Conservation (phyloP, 2,329 filamentous ascomycete species). For the Trichoderma cornu-damae region DNA sequence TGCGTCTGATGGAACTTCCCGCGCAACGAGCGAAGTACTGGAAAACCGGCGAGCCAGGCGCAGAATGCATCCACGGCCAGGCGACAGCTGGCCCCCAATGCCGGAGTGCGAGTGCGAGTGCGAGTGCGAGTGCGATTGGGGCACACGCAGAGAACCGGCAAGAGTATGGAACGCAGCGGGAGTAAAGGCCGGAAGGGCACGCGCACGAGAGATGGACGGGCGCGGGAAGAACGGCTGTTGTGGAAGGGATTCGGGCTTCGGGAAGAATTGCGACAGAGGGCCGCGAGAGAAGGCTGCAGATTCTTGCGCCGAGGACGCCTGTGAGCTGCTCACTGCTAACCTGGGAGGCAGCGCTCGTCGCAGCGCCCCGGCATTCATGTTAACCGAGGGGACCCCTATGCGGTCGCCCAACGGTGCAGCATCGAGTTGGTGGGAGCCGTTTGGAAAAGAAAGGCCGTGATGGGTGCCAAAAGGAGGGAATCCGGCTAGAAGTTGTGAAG, state of each 20-base stretch:
- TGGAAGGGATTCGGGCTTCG: not conserved
- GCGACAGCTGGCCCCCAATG: not conserved
- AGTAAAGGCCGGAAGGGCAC: not conserved
- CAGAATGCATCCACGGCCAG: conserved; percentile 15
- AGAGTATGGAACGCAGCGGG: conserved; percentile 9
- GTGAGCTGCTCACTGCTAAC: conserved; percentile 33
- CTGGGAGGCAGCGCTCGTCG: conserved; percentile 47
- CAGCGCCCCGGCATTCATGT: conserved; percentile 47
- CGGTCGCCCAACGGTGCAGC: conserved; percentile 28
- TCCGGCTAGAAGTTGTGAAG: not conserved
- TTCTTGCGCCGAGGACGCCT: conserved; percentile 21
- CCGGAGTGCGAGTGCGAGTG: not conserved
- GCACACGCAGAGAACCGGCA: not conserved
- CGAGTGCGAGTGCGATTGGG: not conserved
- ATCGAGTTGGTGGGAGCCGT: conserved; percentile 24
- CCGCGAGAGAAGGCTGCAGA: conserved; percentile 23
- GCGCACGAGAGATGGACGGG: not conserved
- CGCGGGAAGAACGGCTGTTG: not conserved
- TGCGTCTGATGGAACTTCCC: conserved; percentile 28
- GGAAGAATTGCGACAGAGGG: conserved; percentile 21
- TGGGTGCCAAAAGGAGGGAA: not conserved
- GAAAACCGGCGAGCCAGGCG: conserved; percentile 32
- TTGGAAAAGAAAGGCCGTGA: conserved; percentile 11
- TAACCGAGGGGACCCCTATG: conserved; percentile 25
- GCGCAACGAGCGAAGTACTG: conserved; percentile 22